Percentiles rank a stretch among this genome's conserved stretches.
Evolutionary conservation across 345 rosid genomes (phyloP).

Genomic region (Citrus maxima): DNA sequence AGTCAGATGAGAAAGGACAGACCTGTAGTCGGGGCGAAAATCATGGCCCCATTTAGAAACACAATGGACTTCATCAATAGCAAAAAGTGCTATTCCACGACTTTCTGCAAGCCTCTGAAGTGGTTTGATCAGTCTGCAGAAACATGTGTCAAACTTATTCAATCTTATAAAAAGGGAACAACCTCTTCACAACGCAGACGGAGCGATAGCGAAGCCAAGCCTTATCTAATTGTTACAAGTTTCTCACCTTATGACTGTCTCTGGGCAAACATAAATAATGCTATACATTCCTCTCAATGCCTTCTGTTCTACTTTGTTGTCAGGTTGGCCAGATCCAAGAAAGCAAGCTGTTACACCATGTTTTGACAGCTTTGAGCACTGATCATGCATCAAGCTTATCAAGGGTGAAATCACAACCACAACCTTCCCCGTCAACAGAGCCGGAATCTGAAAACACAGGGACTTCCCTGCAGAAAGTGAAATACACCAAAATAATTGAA

Average conservation of each 20-base stretch:
- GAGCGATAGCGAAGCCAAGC: too few species aligned
- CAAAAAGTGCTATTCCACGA: constrained; percentile 82
- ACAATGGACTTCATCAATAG: constrained; percentile 90
- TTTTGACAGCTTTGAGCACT: constrained; percentile 74
- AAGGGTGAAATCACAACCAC: constrained; percentile 89
- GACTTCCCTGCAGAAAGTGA: constrained; percentile 65
- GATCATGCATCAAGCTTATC: constrained; percentile 97
- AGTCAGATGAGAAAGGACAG: neutral
- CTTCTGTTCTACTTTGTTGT: constrained; percentile 70
- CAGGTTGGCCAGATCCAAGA: constrained; percentile 96
- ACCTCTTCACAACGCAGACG: neutral
- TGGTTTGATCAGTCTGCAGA: constrained; percentile 60
- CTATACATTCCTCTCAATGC: constrained; percentile 83
- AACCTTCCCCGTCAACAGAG: constrained; percentile 68
- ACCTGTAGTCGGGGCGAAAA: constrained; percentile 88
- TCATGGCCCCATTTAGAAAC: constrained; percentile 98
- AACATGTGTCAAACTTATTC: constrained; percentile 7
- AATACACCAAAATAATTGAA: neutral
- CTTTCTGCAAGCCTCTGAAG: constrained; percentile 72
- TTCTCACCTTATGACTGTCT: constrained; percentile 61
- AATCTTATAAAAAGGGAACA: constrained; percentile 3
- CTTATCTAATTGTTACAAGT: neutral
- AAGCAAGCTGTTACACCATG: constrained; percentile 85
- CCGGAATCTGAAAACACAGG: constrained; percentile 89
- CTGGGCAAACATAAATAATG: constrained; percentile 87